Conservation (phyloP, 495 filamentous ascomycete species). For the Lentithecium fluviatile region DNA sequence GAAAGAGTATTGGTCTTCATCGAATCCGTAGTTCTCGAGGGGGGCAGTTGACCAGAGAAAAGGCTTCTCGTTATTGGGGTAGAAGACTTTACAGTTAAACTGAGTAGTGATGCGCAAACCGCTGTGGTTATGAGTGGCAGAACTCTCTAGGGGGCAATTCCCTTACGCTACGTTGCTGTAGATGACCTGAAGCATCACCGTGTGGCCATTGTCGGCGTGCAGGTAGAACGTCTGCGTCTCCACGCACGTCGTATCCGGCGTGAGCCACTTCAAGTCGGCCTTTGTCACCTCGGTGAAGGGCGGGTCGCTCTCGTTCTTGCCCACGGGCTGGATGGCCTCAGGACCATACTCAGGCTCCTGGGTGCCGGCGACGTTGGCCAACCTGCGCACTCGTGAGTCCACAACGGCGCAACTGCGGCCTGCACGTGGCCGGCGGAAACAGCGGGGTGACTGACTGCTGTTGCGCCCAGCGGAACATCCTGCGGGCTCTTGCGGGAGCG, state of each 20-base stretch:
- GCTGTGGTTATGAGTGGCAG: conserved; percentile 48
- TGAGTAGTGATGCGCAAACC: conserved; percentile 87
- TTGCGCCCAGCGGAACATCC: conserved; percentile 70
- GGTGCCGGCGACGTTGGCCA: conserved; percentile 89
- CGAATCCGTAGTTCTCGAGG: conserved; percentile 74
- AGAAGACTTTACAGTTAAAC: conserved; percentile 90
- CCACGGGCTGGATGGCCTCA: conserved; percentile 79
- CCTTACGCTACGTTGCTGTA: conserved; percentile 96
- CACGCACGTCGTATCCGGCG: conserved; percentile 78
- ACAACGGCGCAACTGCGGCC: neutral
- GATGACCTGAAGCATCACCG: conserved; percentile 85
- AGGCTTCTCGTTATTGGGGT: conserved; percentile 60
- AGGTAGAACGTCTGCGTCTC: conserved; percentile 98
- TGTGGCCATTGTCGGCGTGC: conserved; percentile 70
- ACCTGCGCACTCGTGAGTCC: conserved; percentile 50
- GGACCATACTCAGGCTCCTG: conserved; percentile 96
- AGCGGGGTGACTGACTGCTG: conserved; percentile 55
- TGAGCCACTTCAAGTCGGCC: conserved; percentile 78
- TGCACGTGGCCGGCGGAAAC: neutral
- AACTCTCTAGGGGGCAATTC: neutral
- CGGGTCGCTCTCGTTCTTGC: conserved; percentile 70
- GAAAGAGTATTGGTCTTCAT: conserved; percentile 76
- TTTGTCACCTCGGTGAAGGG: conserved; percentile 78
- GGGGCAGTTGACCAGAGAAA: conserved; percentile 78
- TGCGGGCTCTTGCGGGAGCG: conserved; percentile 9